phyloP scores from a whole-genome alignment of 2,329 filamentous ascomycete genomes.

The Xylariales sp. region DNA sequence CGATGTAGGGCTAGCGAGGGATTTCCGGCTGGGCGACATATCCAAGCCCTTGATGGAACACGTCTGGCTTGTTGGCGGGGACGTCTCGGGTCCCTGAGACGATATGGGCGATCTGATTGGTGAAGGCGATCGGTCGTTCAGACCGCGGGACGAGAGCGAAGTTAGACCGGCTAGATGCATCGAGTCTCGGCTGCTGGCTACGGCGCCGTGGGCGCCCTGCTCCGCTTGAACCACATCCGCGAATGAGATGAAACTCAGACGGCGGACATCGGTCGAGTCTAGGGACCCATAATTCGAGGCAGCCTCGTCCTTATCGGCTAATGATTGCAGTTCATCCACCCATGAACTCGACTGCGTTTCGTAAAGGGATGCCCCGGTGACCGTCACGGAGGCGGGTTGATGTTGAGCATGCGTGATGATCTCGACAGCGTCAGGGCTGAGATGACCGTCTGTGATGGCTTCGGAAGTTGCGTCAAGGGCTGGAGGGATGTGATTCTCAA shows the following conservation, averaged over 20 bases:
- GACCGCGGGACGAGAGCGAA: slow-evolving; percentile 45
- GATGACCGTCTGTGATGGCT: slow-evolving; percentile 80
- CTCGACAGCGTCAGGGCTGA: slow-evolving; percentile 86
- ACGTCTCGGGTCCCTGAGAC: slow-evolving; percentile 62
- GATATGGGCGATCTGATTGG: slow-evolving; percentile 76
- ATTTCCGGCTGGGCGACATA: slow-evolving; percentile 56
- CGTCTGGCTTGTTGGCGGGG: slow-evolving; percentile 71
- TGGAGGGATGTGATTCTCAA: slow-evolving; percentile 88
- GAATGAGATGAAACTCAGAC: slow-evolving; percentile 93
- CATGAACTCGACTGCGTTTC: slow-evolving; percentile 45
- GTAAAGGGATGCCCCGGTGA: slow-evolving; percentile 44
- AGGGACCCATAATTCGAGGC: slow-evolving; percentile 73
- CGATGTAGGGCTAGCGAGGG: slow-evolving; percentile 60
- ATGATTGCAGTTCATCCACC: slow-evolving; percentile 53
- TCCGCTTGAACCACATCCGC: slow-evolving; percentile 90
- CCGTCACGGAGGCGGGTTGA: slow-evolving; percentile 68
- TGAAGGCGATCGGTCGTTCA: slow-evolving; percentile 71
- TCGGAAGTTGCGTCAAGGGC: slow-evolving; percentile 88
- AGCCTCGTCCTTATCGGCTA: slow-evolving; percentile 54
- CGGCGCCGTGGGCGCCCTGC: slow-evolving; percentile 55
- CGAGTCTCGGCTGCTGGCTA: slow-evolving; percentile 58
- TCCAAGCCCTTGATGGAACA: slow-evolving; percentile 72
- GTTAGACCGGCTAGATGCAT: slow-evolving; percentile 65
- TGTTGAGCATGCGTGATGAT: slow-evolving; percentile 85
- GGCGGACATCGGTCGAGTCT: slow-evolving; percentile 72